Evolutionary conservation across 2,329 filamentous ascomycete genomes (phyloP).

Genomic region (Aspergillus vadensis): DNA sequence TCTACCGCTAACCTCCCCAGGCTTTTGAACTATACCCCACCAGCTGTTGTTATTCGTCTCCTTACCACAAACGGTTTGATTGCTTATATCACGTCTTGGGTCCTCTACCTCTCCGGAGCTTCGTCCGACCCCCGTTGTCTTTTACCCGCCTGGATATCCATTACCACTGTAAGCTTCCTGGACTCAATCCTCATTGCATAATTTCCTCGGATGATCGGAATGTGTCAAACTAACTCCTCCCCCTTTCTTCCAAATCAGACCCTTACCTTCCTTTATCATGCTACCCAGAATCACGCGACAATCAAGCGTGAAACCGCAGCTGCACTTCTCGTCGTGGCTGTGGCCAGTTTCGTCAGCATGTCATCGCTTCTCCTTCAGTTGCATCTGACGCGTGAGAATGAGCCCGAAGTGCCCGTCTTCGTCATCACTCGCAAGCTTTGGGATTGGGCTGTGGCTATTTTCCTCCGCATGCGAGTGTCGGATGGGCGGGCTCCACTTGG

Average conservation of each 20-base stretch:
- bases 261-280: slow-evolving; percentile 72
- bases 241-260: slow-evolving; percentile 50
- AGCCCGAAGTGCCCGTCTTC: slow-evolving; percentile 62
- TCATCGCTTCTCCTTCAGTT: slow-evolving; percentile 67
- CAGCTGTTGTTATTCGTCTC: slow-evolving; percentile 76
- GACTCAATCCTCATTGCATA: neutral
- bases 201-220: too few species aligned
- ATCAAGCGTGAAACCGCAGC: slow-evolving; percentile 78
- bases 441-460: slow-evolving; percentile 40
- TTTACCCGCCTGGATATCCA: slow-evolving; percentile 75
- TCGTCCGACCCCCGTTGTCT: slow-evolving; percentile 70
- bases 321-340: slow-evolving; percentile 75
- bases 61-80: slow-evolving; percentile 74
- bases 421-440: slow-evolving; percentile 49
- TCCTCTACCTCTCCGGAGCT: slow-evolving; percentile 69
- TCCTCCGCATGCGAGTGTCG: slow-evolving; percentile 38
- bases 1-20: slow-evolving; percentile 42
- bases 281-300: slow-evolving; percentile 75
- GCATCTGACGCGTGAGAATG: slow-evolving; percentile 63
- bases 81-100: slow-evolving; percentile 72
- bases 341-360: slow-evolving; percentile 76
- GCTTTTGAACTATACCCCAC: slow-evolving; percentile 80
- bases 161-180: slow-evolving; percentile 63
- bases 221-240: neutral
- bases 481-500: slow-evolving; percentile 26